A percentile compares a stretch with the other conserved stretches of the same genome.
Evolutionary conservation across 75 land plant genomes (phyloP).

Genomic region (Chamaecyparis obtusa): DNA sequence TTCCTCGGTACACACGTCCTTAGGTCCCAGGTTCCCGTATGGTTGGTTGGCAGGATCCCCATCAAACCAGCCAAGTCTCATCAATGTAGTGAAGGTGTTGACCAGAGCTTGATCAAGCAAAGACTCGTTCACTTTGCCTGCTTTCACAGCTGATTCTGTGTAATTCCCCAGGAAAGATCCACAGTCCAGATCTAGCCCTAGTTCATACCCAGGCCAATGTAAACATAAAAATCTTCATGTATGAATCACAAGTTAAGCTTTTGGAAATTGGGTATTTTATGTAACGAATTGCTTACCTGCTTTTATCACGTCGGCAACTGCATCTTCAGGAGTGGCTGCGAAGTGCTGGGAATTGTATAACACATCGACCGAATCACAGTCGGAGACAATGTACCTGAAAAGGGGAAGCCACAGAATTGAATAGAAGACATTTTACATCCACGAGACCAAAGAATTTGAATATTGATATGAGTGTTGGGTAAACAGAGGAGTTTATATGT

Average conservation of each 20-base stretch:
- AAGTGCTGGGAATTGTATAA: conserved; percentile 65
- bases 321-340: conserved; percentile 74
- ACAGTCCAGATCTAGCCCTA: conserved; percentile 34
- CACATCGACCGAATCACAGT: conserved; percentile 90
- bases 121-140: conserved; percentile 47
- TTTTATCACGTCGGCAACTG: conserved; percentile 71
- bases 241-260: neutral
- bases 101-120: conserved; percentile 54
- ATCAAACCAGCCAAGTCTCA: conserved; percentile 93
- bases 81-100: conserved; percentile 59
- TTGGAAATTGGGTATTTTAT: neutral
- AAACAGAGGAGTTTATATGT: neutral
- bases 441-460: no score
- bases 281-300: conserved; percentile 55
- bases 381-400: conserved; percentile 81
- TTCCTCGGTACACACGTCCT: conserved; percentile 67
- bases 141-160: conserved; percentile 49
- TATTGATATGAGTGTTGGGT: neutral
- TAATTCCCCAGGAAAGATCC: conserved; percentile 60
- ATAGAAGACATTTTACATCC: no score
- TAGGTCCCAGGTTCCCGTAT: conserved; percentile 64
- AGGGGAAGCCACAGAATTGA: neutral
- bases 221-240: neutral
- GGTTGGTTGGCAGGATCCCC: conserved; percentile 66
- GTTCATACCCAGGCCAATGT: neutral